Evolutionary conservation across 192 early-diverging fungal species (phyloP), one percentile per base, ranked within the genome.

Genomic region (Kappamyces sp.): DNA sequence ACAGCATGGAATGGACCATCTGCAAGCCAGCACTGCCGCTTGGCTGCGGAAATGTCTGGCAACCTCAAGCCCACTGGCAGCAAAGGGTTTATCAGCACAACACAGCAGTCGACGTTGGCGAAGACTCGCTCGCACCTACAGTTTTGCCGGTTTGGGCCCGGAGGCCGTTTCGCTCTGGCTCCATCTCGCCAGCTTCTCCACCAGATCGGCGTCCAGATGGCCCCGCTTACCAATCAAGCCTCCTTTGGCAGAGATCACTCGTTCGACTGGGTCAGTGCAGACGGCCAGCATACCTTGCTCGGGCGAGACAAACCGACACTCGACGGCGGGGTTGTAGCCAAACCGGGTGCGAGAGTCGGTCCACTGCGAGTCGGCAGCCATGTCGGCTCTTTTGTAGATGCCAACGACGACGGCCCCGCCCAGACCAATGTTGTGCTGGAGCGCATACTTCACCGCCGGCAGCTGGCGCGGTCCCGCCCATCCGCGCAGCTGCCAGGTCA

Each of bases 381-480:
- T 31, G 60, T 14, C 34, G 7, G 68, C 67, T 14, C 73, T 68
- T 64, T 77, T 79, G 65, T 84, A 86, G 33, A 86, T 51, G 0
- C 76, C 69, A 14, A 88, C 52, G 31, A 88, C 86, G 8, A 79
- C 86, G 29, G 86, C 86, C 57, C 86, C 86, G 31, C 86, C 86
- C 34, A 88, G 72, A 37, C 86, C 84, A 47, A 88, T 71, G 60
- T 87, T 88, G 66, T 88, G 86, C 51, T 88, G 86, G 30, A 88
- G 72, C 2, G 80, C 85, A 38, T 79, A 76, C 50, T 70, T 78
- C 45, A 72, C 71, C 64, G 83, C 80, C 15, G 79, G 67, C 5
- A 87, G 82, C 65, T 88, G 86, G 42, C 86, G 70, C 52, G 77
- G 70, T 5, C 79, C 84, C 54, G 76, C 72, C 84, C 84, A 85